Evolutionary conservation across 2,329 filamentous ascomycete genomes (phyloP).

Genomic region (Penicillium expansum): DNA sequence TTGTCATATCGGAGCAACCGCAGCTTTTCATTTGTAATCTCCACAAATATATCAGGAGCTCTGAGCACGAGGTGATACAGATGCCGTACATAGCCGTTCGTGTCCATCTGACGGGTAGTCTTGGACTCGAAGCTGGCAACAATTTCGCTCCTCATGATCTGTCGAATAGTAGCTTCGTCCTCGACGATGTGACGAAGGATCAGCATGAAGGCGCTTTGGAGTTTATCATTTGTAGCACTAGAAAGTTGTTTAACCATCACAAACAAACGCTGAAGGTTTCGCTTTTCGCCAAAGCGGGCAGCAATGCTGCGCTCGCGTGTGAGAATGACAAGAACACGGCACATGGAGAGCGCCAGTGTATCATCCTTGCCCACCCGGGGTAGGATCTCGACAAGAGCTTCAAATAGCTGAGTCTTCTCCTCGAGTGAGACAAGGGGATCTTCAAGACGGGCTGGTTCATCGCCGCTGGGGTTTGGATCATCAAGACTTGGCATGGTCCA

Average conservation of each 20-base stretch:
- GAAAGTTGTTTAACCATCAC: slow-evolving; percentile 93
- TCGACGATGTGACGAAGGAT: slow-evolving; percentile 91
- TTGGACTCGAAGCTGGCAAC: slow-evolving; percentile 67
- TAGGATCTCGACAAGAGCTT: slow-evolving; percentile 75
- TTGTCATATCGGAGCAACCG: slow-evolving; percentile 66
- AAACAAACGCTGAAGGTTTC: slow-evolving; percentile 84
- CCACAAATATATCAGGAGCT: slow-evolving; percentile 79
- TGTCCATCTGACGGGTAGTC: slow-evolving; percentile 61
- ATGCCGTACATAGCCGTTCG: slow-evolving; percentile 69
- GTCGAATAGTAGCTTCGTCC: slow-evolving; percentile 84
- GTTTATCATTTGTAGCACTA: slow-evolving; percentile 70
- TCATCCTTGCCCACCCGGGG: slow-evolving; percentile 86
- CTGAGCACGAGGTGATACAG: slow-evolving; percentile 78
- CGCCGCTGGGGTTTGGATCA: slow-evolving; percentile 47
- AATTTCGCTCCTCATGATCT: slow-evolving; percentile 90
- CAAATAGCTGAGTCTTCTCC: slow-evolving; percentile 69
- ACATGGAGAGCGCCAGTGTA: slow-evolving; percentile 74
- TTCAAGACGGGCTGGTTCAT: slow-evolving; percentile 58
- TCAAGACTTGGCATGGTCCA: slow-evolving; percentile 62
- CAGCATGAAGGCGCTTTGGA: slow-evolving; percentile 75
- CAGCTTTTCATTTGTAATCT: slow-evolving; percentile 80
- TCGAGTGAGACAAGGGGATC: slow-evolving; percentile 62
- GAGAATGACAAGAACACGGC: slow-evolving; percentile 80
- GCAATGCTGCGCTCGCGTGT: slow-evolving; percentile 77
- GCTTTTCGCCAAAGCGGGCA: slow-evolving; percentile 75